These are phyloP conservation scores for Martensiomyces pterosporus DNA, from an alignment of 192 early-diverging fungal species.

Conservation along the genomic window DNA sequence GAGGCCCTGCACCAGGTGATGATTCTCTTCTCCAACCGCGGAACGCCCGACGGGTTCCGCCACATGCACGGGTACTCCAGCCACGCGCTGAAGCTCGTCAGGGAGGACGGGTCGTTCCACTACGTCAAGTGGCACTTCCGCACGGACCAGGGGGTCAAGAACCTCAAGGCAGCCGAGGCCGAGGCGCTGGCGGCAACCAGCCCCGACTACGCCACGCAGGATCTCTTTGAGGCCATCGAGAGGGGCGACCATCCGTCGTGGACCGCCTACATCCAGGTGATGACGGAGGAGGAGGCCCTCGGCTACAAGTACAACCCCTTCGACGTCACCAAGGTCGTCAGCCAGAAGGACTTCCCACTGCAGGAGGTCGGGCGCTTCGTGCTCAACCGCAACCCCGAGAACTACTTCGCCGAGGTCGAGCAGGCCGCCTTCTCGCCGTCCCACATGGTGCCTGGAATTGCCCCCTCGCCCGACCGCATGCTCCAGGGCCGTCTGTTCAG, in stretches of 20 bases:
- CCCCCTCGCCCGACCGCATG: conserved; percentile 62
- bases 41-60: conserved; percentile 64
- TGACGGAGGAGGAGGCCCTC: conserved; percentile 55
- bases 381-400: conserved; percentile 66
- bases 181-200: conserved; percentile 47
- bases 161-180: conserved; percentile 52
- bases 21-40: conserved; percentile 70
- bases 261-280: conserved; percentile 61
- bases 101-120: conserved; percentile 54
- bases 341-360: conserved; percentile 62
- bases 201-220: conserved; percentile 59
- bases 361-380: conserved; percentile 66
- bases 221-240: conserved; percentile 62
- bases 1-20: conserved; percentile 64
- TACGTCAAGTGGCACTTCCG: conserved; percentile 85
- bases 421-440: conserved; percentile 69
- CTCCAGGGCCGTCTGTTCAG: conserved; percentile 71
- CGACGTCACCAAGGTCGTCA: conserved; percentile 63
- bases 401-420: conserved; percentile 75
- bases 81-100: conserved; percentile 67
- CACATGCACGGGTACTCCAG: conserved; percentile 68
- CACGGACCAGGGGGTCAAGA: conserved; percentile 61
- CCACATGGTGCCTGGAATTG: conserved; percentile 66
- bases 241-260: conserved; percentile 62
- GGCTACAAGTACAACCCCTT: conserved; percentile 63